Conservation (phyloP, 495 filamentous ascomycete genomes). For the Coniosporium apollinis region DNA sequence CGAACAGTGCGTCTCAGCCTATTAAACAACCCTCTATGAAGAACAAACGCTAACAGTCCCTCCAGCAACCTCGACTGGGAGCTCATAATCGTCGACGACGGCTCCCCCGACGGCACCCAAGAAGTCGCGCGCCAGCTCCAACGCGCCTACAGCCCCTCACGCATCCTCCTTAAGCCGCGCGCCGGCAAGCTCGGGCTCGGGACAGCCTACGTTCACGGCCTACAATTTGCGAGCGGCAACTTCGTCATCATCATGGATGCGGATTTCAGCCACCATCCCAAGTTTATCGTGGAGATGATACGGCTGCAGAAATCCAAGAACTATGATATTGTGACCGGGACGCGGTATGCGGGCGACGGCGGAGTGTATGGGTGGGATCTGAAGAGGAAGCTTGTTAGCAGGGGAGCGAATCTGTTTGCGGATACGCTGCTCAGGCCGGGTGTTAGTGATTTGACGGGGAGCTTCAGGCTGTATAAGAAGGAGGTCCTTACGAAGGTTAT, state of each 20-base stretch:
- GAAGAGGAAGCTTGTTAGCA: slow-evolving; percentile 81
- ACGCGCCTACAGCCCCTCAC: slow-evolving; percentile 54
- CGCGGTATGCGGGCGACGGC: slow-evolving; percentile 75
- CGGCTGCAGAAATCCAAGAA: slow-evolving; percentile 45
- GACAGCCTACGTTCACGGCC: slow-evolving; percentile 90
- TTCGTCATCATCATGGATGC: slow-evolving; percentile 99
- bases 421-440: slow-evolving; percentile 87
- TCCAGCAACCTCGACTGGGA: slow-evolving; percentile 87
- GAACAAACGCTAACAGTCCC: neutral
- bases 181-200: slow-evolving; percentile 90
- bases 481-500: slow-evolving; percentile 80
- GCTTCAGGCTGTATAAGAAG: slow-evolving; percentile 89
- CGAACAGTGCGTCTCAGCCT: slow-evolving; percentile 41
- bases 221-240: slow-evolving; percentile 74
- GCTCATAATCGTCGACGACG: slow-evolving; percentile 93
- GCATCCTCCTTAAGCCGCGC: slow-evolving; percentile 70
- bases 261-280: slow-evolving; percentile 96
- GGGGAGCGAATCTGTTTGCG: slow-evolving; percentile 87
- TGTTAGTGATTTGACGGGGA: slow-evolving; percentile 92
- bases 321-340: slow-evolving; percentile 94
- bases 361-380: slow-evolving; percentile 97
- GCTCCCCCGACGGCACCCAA: slow-evolving; percentile 89
- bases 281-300: slow-evolving; percentile 88
- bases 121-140: slow-evolving; percentile 78
- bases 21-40: neutral